Percentiles rank a stretch among this genome's conserved stretches.
Evolutionary conservation across 805 yeast species (phyloP).

Genomic region (Wickerhamomyces strasburgensis): DNA sequence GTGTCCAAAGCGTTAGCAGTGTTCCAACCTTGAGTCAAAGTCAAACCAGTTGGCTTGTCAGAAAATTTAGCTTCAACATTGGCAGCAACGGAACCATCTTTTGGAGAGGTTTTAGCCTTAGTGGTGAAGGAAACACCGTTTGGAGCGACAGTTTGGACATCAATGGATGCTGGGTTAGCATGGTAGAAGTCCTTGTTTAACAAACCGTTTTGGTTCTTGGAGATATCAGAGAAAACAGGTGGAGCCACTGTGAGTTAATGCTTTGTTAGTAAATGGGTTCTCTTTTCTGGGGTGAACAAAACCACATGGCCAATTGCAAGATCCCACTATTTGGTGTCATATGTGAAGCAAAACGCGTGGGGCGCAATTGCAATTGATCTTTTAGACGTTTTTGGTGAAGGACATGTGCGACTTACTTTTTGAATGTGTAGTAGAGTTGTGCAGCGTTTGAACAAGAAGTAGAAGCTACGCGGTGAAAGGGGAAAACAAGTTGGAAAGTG

Average conservation of each 20-base stretch:
- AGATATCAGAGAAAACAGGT: conserved; percentile 88
- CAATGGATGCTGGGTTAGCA: conserved; percentile 78
- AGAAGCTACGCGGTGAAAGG: neutral
- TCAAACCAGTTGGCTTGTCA: conserved; percentile 88
- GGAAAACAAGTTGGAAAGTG: conserved; percentile 1
- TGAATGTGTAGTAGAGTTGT: neutral
- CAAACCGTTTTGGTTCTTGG: conserved; percentile 88
- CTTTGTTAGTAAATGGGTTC: neutral
- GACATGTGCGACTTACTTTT: neutral
- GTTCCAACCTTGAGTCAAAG: conserved; percentile 97
- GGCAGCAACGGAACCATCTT: conserved; percentile 80
- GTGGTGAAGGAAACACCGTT: conserved; percentile 94
- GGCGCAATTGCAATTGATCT: too few species aligned
- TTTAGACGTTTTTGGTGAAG: too few species aligned
- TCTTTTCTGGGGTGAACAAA: neutral
- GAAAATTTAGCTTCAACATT: conserved; percentile 86
- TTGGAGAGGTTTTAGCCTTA: conserved; percentile 75
- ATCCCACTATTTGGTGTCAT: too few species aligned
- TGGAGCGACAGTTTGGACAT: conserved; percentile 89
- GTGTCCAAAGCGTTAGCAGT: conserved; percentile 88
- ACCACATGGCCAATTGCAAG: neutral
- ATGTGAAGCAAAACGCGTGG: too few species aligned
- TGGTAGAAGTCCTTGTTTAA: conserved; percentile 92
- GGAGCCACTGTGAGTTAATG: conserved; percentile 51
- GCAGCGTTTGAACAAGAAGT: neutral